Base-by-base conservation (phyloP, 768 basidiomycete species). In the Russula earlei region DNA sequence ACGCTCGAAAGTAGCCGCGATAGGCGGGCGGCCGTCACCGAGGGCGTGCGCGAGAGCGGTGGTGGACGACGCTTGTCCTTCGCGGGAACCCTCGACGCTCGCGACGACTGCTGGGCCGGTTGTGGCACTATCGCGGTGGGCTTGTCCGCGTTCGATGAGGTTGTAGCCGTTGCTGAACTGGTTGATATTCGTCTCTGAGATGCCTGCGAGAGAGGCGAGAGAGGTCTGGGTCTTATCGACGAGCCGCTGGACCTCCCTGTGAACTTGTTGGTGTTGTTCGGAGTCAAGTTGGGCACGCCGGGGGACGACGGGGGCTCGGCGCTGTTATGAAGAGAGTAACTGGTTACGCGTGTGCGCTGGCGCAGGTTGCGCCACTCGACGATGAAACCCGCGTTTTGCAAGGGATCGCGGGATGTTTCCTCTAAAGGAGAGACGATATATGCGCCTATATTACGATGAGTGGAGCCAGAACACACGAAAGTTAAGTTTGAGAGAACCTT, bases 341-440 rank as follows among this genome's bases (percentile, higher is more conserved):
- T 93, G 20, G 83, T 83, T 41, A 84, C 75, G 24, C 91, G 80
- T 0, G 90, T 90, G 55, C 82, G 77, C 66, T 88, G 83, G 59
- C 84, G 75, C 1, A 78, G 72, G 43, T 81, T 81, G 37, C 79
- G 75, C 85, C 90, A 99, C n/a, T 79, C 77, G 47, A 98, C 68
- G 3, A 83, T 68, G 67, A 98, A 91, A 0, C 96, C 95, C 41
- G 84, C 84, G 66, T 97, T 97, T 71, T 97, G 91, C 19, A 75
- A 67, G 0, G 87, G 81, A 67, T 96, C 91, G 15, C 93, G 82
- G 62, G 90, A 91, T 0, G 90, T 83, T 68, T 95, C 91, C 70
- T 97, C 91, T 2, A 98, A 75, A 2, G 94, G 85, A 1, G 94
- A 96, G 40, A 97, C 71, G 57, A 98, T 97, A 67, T 98, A 99